These are phyloP conservation scores for Pseudotulostoma volvatum DNA, from an alignment of 495 filamentous ascomycete genomes.

Conservation along the genomic window DNA sequence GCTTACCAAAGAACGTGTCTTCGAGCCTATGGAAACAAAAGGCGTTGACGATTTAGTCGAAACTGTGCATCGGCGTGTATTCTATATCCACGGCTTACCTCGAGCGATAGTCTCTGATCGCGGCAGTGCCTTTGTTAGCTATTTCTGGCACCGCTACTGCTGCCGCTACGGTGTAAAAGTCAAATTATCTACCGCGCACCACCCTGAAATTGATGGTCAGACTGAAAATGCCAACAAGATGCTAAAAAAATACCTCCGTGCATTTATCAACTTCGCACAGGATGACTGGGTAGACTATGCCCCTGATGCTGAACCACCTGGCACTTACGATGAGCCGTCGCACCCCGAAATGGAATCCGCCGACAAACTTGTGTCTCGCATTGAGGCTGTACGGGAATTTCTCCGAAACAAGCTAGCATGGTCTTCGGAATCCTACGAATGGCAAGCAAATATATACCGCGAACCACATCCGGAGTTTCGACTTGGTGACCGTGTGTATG, in stretches of 20 bases:
- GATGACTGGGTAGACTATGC: background rate
- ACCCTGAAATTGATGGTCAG: background rate
- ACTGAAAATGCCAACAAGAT: background rate
- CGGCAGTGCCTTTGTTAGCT: background rate
- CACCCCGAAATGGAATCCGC: background rate
- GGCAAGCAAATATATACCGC: background rate
- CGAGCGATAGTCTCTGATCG: background rate
- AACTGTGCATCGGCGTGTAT: background rate
- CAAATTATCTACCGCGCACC: background rate
- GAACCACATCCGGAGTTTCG: background rate
- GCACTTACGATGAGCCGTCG: background rate
- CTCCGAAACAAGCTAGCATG: background rate
- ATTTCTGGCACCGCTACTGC: background rate
- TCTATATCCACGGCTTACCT: background rate
- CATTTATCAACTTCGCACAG: background rate
- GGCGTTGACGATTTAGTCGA: background rate
- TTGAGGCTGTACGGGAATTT: background rate
- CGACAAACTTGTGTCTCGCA: background rate
- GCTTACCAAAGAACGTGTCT: background rate
- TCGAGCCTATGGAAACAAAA: background rate
- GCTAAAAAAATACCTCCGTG: background rate
- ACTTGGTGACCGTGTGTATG: background rate
- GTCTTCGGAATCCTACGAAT: background rate
- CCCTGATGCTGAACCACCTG: background rate
- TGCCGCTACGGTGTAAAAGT: background rate